phyloP scores from a whole-genome alignment of 2,329 filamentous ascomycete species.

The Sporothrix curviconia region DNA sequence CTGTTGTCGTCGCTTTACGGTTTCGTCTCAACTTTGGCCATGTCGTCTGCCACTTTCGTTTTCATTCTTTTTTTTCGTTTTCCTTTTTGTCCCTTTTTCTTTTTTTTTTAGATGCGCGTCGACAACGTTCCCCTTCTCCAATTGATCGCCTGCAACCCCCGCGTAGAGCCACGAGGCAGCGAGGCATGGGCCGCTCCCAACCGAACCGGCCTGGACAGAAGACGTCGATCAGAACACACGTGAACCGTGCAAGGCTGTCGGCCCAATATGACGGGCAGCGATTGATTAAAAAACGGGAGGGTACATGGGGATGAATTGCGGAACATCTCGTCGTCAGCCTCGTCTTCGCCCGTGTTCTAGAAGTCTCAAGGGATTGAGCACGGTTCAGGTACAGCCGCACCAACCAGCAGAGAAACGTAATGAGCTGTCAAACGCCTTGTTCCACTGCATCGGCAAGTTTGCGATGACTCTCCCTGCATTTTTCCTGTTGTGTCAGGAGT shows the following conservation, averaged over 20 bases:
- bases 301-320: background rate
- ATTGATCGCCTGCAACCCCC: background rate
- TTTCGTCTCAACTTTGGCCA: background rate
- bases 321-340: too few species aligned
- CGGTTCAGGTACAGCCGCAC: too few species aligned
- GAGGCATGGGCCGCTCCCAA: background rate
- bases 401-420: too few species aligned
- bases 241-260: background rate
- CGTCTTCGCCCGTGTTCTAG: too few species aligned
- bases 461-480: too few species aligned
- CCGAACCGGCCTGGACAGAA: background rate
- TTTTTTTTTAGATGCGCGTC: too few species aligned
- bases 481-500: too few species aligned
- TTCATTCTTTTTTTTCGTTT: background rate
- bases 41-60: background rate
- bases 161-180: constrained; percentile 3
- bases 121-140: too few species aligned
- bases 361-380: too few species aligned
- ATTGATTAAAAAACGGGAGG: background rate
- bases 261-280: background rate
- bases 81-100: background rate
- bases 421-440: too few species aligned
- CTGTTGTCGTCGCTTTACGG: background rate
- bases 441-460: too few species aligned
- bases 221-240: background rate